Evolutionary conservation across 75 land plant species (phyloP).

Genomic region (Picea sitchensis): DNA sequence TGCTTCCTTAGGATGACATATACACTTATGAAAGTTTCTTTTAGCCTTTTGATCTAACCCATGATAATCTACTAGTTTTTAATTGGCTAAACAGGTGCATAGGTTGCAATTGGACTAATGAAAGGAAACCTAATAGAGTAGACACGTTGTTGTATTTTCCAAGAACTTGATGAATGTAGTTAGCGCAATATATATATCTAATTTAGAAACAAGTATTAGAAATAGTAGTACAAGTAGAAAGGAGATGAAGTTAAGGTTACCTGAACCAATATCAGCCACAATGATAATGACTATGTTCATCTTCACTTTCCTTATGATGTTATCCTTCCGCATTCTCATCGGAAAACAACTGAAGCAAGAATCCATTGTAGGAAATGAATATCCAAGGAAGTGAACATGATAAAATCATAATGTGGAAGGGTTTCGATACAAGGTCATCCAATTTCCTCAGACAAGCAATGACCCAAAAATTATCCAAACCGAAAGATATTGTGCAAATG

Average conservation of each 20-base stretch:
- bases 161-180: not conserved
- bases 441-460: too few relatives aligned
- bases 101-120: not conserved
- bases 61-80: too few relatives aligned
- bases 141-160: not conserved
- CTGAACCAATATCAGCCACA: slow-evolving; percentile 36
- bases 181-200: not conserved
- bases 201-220: not conserved
- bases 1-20: too few relatives aligned
- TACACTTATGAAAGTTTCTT: too few relatives aligned
- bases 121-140: not conserved
- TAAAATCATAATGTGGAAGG: too few relatives aligned
- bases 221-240: not conserved
- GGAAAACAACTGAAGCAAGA: slow-evolving; percentile 12
- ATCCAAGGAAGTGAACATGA: too few relatives aligned
- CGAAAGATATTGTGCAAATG: too few relatives aligned
- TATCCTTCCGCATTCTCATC: slow-evolving; percentile 27
- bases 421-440: too few relatives aligned
- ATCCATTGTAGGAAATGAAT: not conserved
- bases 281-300: slow-evolving; percentile 37
- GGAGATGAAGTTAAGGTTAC: slow-evolving; percentile 5
- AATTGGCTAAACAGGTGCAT: not conserved
- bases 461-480: too few relatives aligned
- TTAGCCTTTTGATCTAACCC: too few relatives aligned
- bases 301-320: slow-evolving; percentile 32